Conservation (phyloP, 805 yeast genomes). For the Spathaspora girioi region DNA sequence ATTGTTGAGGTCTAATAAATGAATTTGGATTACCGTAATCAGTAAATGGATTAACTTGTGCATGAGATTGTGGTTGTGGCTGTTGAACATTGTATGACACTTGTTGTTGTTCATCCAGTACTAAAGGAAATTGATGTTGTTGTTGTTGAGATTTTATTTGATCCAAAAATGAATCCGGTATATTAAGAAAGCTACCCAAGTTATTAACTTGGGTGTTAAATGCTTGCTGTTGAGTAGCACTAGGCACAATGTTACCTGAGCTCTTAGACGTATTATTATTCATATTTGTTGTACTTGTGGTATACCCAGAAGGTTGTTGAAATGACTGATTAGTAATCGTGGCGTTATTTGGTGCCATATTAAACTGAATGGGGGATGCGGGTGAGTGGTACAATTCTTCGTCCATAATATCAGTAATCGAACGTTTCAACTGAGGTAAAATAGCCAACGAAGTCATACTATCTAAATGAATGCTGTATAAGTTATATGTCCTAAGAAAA, state of each 20-base stretch:
- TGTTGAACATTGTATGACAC: neutral
- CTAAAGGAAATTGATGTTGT: slow-evolving; percentile 2
- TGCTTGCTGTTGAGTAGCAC: slow-evolving; percentile 6
- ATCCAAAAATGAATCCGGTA: slow-evolving; percentile 26
- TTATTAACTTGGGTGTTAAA: slow-evolving; percentile 11
- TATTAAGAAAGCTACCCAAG: slow-evolving; percentile 25
- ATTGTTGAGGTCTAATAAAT: slow-evolving; percentile 12
- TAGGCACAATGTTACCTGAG: slow-evolving; percentile 11
- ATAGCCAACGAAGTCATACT: slow-evolving; percentile 49
- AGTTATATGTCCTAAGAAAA: too few species aligned
- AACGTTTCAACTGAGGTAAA: slow-evolving; percentile 48
- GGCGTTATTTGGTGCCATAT: neutral
- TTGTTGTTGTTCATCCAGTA: neutral
- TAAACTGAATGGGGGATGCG: slow-evolving; percentile 14
- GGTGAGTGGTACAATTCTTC: slow-evolving; percentile 52
- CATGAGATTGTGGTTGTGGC: neutral
- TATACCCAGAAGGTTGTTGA: neutral
- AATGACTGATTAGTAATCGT: slow-evolving; percentile 1
- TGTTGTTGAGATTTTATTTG: slow-evolving; percentile 9
- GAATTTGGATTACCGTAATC: slow-evolving; percentile 40
- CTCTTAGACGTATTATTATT: slow-evolving; percentile 4
- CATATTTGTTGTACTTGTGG: slow-evolving; percentile 4
- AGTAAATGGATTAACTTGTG: slow-evolving; percentile 30
- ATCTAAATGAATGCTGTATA: too few species aligned
- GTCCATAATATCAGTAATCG: slow-evolving; percentile 56